Evolutionary conservation across 148 eudicot species (phyloP), one percentile per base, ranked within the genome.

Genomic region (Dysphania ambrosioides): DNA sequence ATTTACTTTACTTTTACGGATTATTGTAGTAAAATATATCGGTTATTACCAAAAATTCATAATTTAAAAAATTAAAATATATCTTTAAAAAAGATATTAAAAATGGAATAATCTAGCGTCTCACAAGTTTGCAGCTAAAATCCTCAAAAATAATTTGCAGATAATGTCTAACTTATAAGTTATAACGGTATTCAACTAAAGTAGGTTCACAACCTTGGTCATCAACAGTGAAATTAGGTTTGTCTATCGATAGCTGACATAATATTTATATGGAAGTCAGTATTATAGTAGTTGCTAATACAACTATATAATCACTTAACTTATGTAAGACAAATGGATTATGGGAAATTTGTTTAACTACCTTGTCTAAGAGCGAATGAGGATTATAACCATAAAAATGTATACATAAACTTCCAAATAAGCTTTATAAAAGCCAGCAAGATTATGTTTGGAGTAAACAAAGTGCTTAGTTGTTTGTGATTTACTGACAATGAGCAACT

Each of bases 401-500:
- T 44, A 12, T 4, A 15, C 12, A 44, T 44, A 19, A n/a, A 44
- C 49, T 44, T 0, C 16, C 51, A 3, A 13, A 44, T 3, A 44
- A 44, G 51, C 51, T 12, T 5, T 44, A 44, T 44, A 44, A 13
- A 44, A 44, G 51, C 51, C 51, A 44, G 16, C 51, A 44, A 44
- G 19, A 44, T 15, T 16, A 15, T 44, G 5, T 3, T 44, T 44
- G 51, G 16, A 44, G 51, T 44, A 44, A 44, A 10, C 51, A 44
- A 44, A 18, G 18, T 44, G 47, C 9, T 41, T 41, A 8, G 47
- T 41, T 41, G 47, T 41, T 11, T 12, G 56, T 31, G 36, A 47
- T 70, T 29, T 31, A 55, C 13, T 11, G 31, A 61, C 36, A 73
- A 73, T 73, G 76, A 62, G 30, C 36, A 73, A 29, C 35, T 44